Base-by-base conservation (phyloP, 2,329 filamentous ascomycete species). In the Lecanicillium sp. region DNA sequence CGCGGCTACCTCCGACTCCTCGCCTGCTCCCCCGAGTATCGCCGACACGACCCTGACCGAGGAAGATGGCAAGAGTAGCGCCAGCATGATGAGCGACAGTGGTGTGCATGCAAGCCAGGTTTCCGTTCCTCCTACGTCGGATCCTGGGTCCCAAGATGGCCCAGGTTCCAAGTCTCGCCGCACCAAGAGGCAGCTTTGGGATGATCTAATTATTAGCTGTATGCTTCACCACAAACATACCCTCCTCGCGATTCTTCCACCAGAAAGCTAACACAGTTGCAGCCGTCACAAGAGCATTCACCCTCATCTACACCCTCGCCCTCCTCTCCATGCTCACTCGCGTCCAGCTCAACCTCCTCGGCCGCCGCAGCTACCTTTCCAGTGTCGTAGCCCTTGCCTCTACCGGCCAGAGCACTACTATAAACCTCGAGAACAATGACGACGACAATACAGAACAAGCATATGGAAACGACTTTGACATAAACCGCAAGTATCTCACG, bases 121-220 rank as follows among this genome's bases (percentile, higher is more conserved):
- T 36, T 70, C 69, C 3, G 65, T 80, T 14, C 72, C 79, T 4
- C 22, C 22, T 25, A 53, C 36, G 2, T 39, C 42, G 31, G 35
- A 46, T 14, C 48, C 45, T 8, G 52, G 54, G 38, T 65, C 59
- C 52, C 65, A 65, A 46, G 69, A 52, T 56, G 51, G 54, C 22
- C 7, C 22, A 6, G 38, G 55, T 43, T 38, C 57, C 43, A 85
- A 79, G 59, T 49, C 64, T 18, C 70, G 68, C 49, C 89, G 83
- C 65, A 87, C 80, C 44, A 96, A 96, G 72, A 78, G 85, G 35
- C 89, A 96, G 65, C 70, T 98, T 32, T 98, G 92, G 92, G 89
- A 94, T 59, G 90, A 98, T 56, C 75, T 98, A 61, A 95, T 94
- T 55, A 95, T 96, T 50, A 88, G 83, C 64, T 89, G 88, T 94